A percentile compares a stretch with the other conserved stretches of the same genome.
These are phyloP conservation scores for Silene vulgaris DNA, from an alignment of 179 eudicot genomes.

Conservation along the genomic window DNA sequence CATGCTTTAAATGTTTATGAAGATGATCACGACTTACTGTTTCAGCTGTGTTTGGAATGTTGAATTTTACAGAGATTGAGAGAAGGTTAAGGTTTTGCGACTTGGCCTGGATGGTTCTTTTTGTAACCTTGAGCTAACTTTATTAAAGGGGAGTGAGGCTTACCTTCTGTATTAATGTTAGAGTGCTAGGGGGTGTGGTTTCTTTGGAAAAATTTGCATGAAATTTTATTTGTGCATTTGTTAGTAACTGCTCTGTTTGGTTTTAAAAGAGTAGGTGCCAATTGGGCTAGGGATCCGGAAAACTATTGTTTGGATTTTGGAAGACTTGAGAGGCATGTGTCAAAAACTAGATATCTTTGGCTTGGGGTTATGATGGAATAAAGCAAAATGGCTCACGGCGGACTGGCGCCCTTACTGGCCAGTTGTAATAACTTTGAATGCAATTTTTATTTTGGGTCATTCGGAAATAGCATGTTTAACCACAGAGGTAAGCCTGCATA, in stretches of 20 bases:
- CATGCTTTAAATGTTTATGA: no score
- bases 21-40: no score
- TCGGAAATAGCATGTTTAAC: not conserved
- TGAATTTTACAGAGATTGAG: no score
- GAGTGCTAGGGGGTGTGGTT: not conserved
- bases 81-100: no score
- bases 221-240: not conserved
- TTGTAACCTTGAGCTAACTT: no score
- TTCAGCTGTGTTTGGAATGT: no score
- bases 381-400: no score
- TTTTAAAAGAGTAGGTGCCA: not conserved
- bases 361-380: no score
- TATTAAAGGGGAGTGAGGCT: no score
- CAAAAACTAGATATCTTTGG: not conserved
- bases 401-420: not conserved
- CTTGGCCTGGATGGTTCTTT: no score
- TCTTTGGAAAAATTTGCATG: not conserved
- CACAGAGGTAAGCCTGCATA: not conserved
- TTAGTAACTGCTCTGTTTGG: not conserved
- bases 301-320: not conserved
- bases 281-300: not conserved
- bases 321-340: not conserved
- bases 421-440: not conserved
- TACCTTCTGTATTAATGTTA: not conserved
- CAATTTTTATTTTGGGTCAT: not conserved